Conservation (phyloP, 805 yeast genomes). For the Candida maris region DNA sequence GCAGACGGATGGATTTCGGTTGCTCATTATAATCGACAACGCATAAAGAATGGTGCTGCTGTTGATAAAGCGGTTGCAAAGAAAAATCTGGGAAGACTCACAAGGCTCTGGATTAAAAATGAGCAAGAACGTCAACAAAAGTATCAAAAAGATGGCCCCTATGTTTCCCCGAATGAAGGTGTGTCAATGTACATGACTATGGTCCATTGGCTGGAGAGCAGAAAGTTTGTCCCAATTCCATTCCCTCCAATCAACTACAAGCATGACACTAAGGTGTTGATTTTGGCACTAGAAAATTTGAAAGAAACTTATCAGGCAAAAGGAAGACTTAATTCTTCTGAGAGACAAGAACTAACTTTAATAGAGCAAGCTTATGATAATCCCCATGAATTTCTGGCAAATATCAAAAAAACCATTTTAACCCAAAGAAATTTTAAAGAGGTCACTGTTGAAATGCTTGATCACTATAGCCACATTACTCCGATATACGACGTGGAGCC, state of each 20-base stretch:
- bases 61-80: constrained; percentile 93
- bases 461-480: constrained; percentile 73
- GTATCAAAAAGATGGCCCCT: constrained; percentile 84
- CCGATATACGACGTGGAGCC: constrained; percentile 92
- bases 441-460: constrained; percentile 84
- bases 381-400: constrained; percentile 87
- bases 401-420: constrained; percentile 75
- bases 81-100: constrained; percentile 87
- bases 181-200: constrained; percentile 79
- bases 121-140: constrained; percentile 87
- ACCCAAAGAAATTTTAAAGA: constrained; percentile 94
- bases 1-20: constrained; percentile 96
- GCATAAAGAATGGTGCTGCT: constrained; percentile 83
- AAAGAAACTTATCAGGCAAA: constrained; percentile 76
- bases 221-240: constrained; percentile 83
- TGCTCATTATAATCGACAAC: constrained; percentile 87
- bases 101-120: constrained; percentile 86
- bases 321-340: constrained; percentile 76
- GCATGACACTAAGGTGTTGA: constrained; percentile 87
- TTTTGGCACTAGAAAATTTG: constrained; percentile 82
- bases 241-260: constrained; percentile 91
- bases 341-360: constrained; percentile 87
- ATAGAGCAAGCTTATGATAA: constrained; percentile 96
- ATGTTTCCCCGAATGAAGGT: constrained; percentile 81
- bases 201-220: constrained; percentile 87